These are phyloP conservation scores for Hanseniaspora meyeri DNA, from an alignment of 805 yeast species.

Conservation along the genomic window DNA sequence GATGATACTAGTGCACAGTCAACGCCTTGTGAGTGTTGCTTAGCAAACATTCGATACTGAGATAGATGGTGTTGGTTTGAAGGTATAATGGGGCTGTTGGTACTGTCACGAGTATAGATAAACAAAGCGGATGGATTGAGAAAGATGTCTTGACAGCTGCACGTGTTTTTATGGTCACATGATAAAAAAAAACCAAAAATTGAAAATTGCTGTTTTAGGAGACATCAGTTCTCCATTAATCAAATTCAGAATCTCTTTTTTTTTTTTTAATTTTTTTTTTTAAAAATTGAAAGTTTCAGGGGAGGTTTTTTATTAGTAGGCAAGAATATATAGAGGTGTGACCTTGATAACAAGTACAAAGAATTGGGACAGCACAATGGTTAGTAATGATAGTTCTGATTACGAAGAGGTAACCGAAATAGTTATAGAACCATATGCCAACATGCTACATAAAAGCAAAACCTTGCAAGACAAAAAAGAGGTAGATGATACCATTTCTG, in stretches of 20 bases:
- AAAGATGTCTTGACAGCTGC: too few species aligned
- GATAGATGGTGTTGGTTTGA: neutral
- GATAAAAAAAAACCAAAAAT: neutral
- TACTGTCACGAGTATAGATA: neutral
- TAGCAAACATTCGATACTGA: neutral
- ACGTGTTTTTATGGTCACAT: too few species aligned
- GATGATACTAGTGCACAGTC: conserved; percentile 7
- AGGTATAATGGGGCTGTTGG: neutral
- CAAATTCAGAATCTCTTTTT: neutral
- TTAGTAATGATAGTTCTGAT: neutral
- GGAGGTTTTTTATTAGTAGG: too few species aligned
- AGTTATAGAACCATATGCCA: neutral
- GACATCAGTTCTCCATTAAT: neutral
- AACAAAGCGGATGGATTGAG: too few species aligned
- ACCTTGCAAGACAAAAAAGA: conserved; percentile 5
- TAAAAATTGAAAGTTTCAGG: neutral
- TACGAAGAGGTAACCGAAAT: neutral
- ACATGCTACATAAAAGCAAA: neutral
- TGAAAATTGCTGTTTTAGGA: neutral
- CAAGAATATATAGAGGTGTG: neutral
- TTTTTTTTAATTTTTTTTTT: neutral
- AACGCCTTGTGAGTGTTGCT: neutral
- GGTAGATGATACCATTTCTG: neutral
- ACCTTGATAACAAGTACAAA: too few species aligned
- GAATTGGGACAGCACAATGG: neutral